Evolutionary conservation across 2,329 filamentous ascomycete species (phyloP), one percentile per base, ranked within the genome.

Genomic region (Alternaria incomplexa): DNA sequence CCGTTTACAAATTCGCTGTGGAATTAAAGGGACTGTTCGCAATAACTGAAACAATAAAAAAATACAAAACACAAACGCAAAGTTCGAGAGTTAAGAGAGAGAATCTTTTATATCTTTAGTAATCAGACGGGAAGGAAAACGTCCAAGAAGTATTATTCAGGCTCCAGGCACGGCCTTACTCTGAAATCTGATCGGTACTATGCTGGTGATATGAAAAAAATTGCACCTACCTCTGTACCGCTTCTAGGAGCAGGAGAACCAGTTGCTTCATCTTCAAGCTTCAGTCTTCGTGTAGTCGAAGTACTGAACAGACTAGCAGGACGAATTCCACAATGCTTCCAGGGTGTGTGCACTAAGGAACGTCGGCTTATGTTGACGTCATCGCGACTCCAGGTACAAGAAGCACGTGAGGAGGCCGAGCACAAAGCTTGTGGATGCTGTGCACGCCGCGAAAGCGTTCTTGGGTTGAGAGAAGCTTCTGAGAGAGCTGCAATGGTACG

Each of bases 391-490:
- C 67, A 73, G 56, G 66, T 71, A 62, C 58, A 72, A 3, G 66
- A 73, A 54, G 75, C 76, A 79, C 75, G 75, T 79, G 76, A 78
- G 70, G 47, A 58, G 6, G 60, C 54, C 53, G 58, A 61, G 48
- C 65, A 63, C 63, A 74, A 53, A 65, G 59, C 64, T 56, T 69
- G 71, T 22, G 63, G 61, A 53, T 64, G 47, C 56, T 45, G 65
- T 32, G 67, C 56, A 56, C 69, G 58, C 28, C 64, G 67, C 11
- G 56, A 51, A 11, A 64, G 25, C 25, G 45, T 53, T 56, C 46
- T 55, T 23, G 61, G 30, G 15, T 67, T 40, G 36, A 56, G 50
- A 32, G 63, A 65, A 17, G 68, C 59, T 5, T 56, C 17, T 11
- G 61, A 36, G n/a, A 62, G 40, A 51, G 69, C 57, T 22, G 56